phyloP scores from a whole-genome alignment of 1,284 basidiomycete species.

The Pseudozyma tsukubaensis region DNA sequence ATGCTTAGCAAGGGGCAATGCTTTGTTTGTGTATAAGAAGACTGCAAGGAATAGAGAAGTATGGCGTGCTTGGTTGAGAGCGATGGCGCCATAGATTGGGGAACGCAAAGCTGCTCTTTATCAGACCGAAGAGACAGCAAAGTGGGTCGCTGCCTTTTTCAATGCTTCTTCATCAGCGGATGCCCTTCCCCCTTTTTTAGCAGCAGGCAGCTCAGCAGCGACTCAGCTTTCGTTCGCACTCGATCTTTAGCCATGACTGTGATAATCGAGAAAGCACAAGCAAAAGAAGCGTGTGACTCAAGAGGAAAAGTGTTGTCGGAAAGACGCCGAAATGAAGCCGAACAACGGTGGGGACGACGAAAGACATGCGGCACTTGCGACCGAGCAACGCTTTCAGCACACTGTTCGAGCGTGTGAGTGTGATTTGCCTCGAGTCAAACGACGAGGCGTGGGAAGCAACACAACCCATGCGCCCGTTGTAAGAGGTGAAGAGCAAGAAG shows the following conservation, averaged over 20 bases:
- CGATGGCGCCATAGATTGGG: constrained; percentile 16
- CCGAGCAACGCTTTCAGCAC: not conserved
- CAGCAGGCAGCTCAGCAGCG: not conserved
- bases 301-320: constrained; percentile 13
- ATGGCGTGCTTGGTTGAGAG: constrained; percentile 11
- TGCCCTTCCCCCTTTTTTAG: no score
- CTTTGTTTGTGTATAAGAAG: no score
- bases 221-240: not conserved
- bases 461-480: no score
- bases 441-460: no score
- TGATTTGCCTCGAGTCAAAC: not conserved
- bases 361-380: not conserved
- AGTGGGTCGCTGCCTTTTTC: not conserved
- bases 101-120: not conserved
- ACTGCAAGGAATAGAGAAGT: not conserved
- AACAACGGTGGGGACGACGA: not conserved
- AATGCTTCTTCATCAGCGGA: not conserved
- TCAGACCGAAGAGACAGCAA: not conserved
- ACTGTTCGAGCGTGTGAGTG: not conserved
- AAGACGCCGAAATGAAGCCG: constrained; percentile 34
- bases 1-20: no score
- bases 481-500: no score
- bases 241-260: not conserved
- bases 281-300: not conserved
- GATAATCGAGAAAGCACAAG: not conserved